phyloP scores from a whole-genome alignment of 441 rosid genomes.

The Bruguiera hainesii region DNA sequence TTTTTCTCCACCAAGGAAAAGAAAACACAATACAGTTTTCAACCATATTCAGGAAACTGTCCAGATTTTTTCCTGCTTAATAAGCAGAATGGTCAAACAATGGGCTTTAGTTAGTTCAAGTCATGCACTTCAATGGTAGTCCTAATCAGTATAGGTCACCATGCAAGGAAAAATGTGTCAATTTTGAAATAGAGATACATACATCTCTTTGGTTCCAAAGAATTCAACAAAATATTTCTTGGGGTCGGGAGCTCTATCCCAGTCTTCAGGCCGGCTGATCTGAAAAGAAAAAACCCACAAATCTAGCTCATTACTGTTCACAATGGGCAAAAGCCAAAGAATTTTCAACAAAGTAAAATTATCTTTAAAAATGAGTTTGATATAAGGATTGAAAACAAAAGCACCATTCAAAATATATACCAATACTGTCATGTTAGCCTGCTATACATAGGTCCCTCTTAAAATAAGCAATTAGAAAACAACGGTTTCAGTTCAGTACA shows the following conservation, averaged over 20 bases:
- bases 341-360: conserved; percentile 9
- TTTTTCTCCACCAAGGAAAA: too few relatives aligned
- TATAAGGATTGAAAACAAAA: not conserved
- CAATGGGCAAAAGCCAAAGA: conserved; percentile 12
- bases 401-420: not conserved
- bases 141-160: not conserved
- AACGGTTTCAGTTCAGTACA: too few relatives aligned
- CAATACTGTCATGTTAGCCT: not conserved
- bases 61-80: too few relatives aligned
- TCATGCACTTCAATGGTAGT: not conserved
- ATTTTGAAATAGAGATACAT: conserved; percentile 32
- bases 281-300: conserved; percentile 41
- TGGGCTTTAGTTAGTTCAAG: too few relatives aligned
- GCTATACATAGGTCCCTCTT: too few relatives aligned
- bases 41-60: too few relatives aligned
- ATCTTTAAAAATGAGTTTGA: not conserved
- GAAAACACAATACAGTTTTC: too few relatives aligned
- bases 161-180: not conserved
- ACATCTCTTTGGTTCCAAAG: conserved; percentile 99
- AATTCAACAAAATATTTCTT: conserved; percentile 89
- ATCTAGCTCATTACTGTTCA: conserved; percentile 19
- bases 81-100: too few relatives aligned
- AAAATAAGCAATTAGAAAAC: too few relatives aligned
- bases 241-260: conserved; percentile 70
- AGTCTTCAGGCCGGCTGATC: conserved; percentile 91